Base-by-base conservation (phyloP, 2,329 filamentous ascomycete species). In the Myrmaecium sp. region DNA sequence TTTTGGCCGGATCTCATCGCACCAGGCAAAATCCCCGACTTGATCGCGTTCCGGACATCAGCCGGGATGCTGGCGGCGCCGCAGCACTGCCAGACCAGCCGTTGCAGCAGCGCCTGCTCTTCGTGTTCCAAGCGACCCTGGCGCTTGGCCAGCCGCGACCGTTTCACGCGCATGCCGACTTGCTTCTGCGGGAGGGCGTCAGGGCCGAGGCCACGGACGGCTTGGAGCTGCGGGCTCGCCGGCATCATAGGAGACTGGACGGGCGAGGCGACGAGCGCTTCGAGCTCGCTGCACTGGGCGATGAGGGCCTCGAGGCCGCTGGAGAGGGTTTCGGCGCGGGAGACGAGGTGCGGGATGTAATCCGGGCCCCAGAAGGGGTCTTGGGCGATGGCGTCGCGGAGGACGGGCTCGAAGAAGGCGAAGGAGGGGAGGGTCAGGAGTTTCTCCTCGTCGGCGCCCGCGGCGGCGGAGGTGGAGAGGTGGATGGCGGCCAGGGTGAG, bases 401-500 rank as follows among this genome's bases (percentile, higher is more conserved):
- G 47, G 2, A 55, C 50, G 11, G 52, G 18, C n/a, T 22, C 16
- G 32, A 32, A 17, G 33, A 25, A 11, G 30, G 25, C 11, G 31
- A 31, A 17, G 33, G 32, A 10, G 31, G 35, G 21, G 29, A 37
- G 27, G 22, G 26, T 34, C 48, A 6, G 47, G 42, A 9, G 44
- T 40, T 26, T 46, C 42, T 12, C 46, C 37, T 8, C 41, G 44
- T 35, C 44, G 43, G 8, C 42, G 40, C 25, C 46, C 44, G 32
- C 18, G 11, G 17, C 3, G 13, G 35, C 17, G 25, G 51, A 44
- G 18, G 51, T 51, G 28, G 56, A 58, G 5, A 63, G 50, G 14
- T 58, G 46, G 18, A 55, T 56, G 5, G 58, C 57, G n/a, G 58
- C 54, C 30, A 60, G 52, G 6, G 55, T 52, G 14, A 61, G 39